phyloP scores from a whole-genome alignment of 306 rosid species.

The Hylodesmum podocarpum region DNA sequence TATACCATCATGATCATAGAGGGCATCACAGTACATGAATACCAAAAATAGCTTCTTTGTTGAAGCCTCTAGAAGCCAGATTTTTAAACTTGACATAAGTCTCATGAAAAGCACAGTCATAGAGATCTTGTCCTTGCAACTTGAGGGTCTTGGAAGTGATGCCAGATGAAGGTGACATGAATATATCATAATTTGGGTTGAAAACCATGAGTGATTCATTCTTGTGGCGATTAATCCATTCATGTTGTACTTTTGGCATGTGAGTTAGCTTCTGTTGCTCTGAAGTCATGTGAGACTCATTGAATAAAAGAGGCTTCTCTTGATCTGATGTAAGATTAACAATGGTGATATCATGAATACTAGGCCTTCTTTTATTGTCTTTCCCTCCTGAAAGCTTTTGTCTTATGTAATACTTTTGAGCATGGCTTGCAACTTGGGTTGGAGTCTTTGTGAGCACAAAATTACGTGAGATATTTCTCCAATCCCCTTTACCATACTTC shows the following conservation, averaged over 20 bases:
- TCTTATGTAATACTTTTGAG: constrained; percentile 69
- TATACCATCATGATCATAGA: constrained; percentile 28
- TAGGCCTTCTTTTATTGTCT: constrained; percentile 56
- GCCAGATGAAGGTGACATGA: constrained; percentile 45
- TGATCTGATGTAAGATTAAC: constrained; percentile 47
- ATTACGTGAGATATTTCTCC: constrained; percentile 62
- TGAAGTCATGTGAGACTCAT: constrained; percentile 36
- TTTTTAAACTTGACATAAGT: constrained; percentile 39
- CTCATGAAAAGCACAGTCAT: constrained; percentile 44
- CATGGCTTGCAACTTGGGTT: constrained; percentile 43
- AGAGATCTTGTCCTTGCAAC: constrained; percentile 40
- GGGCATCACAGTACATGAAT: constrained; percentile 30
- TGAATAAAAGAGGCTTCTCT: constrained; percentile 21
- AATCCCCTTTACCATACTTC: constrained; percentile 63
- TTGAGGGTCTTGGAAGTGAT: constrained; percentile 37
- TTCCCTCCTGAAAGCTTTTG: constrained; percentile 56
- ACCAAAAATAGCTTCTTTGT: constrained; percentile 26
- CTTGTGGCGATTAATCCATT: constrained; percentile 38
- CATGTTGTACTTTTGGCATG: constrained; percentile 26
- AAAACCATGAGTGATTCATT: constrained; percentile 40
- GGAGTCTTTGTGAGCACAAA: constrained; percentile 52
- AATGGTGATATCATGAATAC: constrained; percentile 74
- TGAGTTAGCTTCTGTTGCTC: constrained; percentile 36
- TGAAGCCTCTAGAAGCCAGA: constrained; percentile 42
- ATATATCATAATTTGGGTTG: constrained; percentile 38